Base-by-base conservation (phyloP, 768 basidiomycete genomes). In the Arthromyces matolae region DNA sequence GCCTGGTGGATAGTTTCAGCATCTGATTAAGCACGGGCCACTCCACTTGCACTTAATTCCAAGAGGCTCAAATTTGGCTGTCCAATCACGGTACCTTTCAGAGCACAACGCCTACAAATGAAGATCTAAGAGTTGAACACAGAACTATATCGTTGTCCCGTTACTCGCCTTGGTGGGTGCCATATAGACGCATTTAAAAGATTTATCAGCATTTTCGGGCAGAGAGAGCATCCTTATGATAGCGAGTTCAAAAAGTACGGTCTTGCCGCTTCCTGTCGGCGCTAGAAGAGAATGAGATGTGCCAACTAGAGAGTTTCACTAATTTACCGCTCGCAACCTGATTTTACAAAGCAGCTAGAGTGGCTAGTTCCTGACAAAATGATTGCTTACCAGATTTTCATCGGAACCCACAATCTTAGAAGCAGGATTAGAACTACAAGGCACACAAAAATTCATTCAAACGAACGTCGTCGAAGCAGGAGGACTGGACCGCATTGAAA, bases 231-330 rank as follows among this genome's bases (percentile, higher is more conserved):
- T 77, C 25, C 81, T 80, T 42, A 98, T 80, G 45, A 97, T 88
- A 2, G 89, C 81, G 12, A 99, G 70, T 61, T 99, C 96, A 56
- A 98, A 99, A 23, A 98, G 68, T 8, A 88, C 91, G 0, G 96
- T 99, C 67, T 98, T 98, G 23, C 96, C 96, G 42, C 91, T 90
- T 23, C 94, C 93, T 12, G 96, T 98, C 0, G 96, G 96, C 2
- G 95, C 94, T 92, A 60, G n/a, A 8, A 25, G 35, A 35, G 23
- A 50, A 38, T 42, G 40, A 59, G 31, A 19, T 25, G 45, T 23
- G 14, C 6, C 1, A 29, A 13, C 12, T 23, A 38, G 16, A 4
- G 20, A 40, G 20, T 19, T 19, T 34, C 8, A 45, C 42, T 8
- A 27, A 20, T 60, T 29, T 64, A 88, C 83, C 86, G 57, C 85